Evolutionary conservation across 257 asterid genomes (phyloP).

Genomic region (Paulownia fortunei): DNA sequence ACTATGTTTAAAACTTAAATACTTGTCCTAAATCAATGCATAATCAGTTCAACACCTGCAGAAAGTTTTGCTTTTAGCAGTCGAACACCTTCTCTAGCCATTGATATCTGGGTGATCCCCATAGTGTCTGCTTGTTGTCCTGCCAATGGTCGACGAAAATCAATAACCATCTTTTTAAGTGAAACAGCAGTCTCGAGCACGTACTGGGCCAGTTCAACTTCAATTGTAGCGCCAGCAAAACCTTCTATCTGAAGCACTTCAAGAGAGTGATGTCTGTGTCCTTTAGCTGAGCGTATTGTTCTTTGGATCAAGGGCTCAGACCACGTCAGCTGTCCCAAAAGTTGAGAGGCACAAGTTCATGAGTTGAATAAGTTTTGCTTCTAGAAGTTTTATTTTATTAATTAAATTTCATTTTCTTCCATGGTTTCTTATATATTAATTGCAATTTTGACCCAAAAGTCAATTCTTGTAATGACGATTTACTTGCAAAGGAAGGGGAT

Average conservation of each 20-base stretch:
- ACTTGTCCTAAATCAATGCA: not conserved
- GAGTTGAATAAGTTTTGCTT: not conserved
- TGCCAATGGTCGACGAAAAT: not conserved
- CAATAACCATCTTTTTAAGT: not conserved
- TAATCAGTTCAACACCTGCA: not conserved
- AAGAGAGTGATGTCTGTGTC: not conserved
- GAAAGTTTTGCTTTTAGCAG: not conserved
- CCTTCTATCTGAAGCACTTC: conserved; percentile 5
- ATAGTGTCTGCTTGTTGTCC: not conserved
- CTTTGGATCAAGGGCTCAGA: not conserved
- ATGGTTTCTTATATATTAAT: too few relatives aligned
- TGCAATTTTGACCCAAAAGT: too few relatives aligned
- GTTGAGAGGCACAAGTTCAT: not conserved
- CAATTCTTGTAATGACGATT: too few relatives aligned
- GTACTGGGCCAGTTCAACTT: not conserved
- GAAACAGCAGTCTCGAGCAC: not conserved
- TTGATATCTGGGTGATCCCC: not conserved
- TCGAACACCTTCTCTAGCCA: not conserved
- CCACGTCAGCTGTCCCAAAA: not conserved
- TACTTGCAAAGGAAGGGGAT: too few relatives aligned
- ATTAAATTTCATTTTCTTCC: not conserved
- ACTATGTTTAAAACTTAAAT: too few relatives aligned
- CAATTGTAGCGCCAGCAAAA: not conserved
- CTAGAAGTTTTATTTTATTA: too few relatives aligned
- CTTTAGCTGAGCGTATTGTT: not conserved